Conservation (phyloP, 2,329 filamentous ascomycete genomes). For the Diplodia corticola region DNA sequence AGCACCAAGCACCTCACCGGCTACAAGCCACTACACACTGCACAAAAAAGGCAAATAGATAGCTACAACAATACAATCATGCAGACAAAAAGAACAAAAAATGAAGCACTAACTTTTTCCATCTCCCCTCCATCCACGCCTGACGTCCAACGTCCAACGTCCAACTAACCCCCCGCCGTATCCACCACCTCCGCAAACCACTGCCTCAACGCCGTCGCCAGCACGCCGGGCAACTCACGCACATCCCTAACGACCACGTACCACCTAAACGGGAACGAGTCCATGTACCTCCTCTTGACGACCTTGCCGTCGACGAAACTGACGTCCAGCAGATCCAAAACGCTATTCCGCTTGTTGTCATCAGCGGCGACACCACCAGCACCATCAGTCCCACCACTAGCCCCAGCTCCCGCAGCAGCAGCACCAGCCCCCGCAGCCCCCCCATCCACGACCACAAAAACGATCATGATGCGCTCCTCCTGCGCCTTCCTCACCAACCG, state of each 20-base stretch:
- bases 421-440: slow-evolving; percentile 25
- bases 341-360: slow-evolving; percentile 60
- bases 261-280: slow-evolving; percentile 95
- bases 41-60: too few relatives aligned
- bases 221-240: slow-evolving; percentile 81
- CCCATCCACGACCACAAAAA: slow-evolving; percentile 93
- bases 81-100: too few relatives aligned
- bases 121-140: neutral
- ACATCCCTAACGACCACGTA: slow-evolving; percentile 94
- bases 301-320: slow-evolving; percentile 74
- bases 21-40: too few relatives aligned
- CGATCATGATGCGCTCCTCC: slow-evolving; percentile 94
- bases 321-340: slow-evolving; percentile 85
- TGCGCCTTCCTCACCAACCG: slow-evolving; percentile 82
- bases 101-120: too few relatives aligned
- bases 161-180: too few relatives aligned
- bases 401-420: slow-evolving; percentile 18
- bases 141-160: too few relatives aligned
- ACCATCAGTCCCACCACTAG: slow-evolving; percentile 6
- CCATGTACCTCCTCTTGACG: slow-evolving; percentile 86
- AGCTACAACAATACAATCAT: too few relatives aligned
- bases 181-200: slow-evolving; percentile 82
- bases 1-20: too few relatives aligned
- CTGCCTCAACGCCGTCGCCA: slow-evolving; percentile 85
- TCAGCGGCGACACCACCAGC: slow-evolving; percentile 25